Base-by-base conservation (phyloP, 2,329 filamentous ascomycete species). In the Dactylellina leptospora region DNA sequence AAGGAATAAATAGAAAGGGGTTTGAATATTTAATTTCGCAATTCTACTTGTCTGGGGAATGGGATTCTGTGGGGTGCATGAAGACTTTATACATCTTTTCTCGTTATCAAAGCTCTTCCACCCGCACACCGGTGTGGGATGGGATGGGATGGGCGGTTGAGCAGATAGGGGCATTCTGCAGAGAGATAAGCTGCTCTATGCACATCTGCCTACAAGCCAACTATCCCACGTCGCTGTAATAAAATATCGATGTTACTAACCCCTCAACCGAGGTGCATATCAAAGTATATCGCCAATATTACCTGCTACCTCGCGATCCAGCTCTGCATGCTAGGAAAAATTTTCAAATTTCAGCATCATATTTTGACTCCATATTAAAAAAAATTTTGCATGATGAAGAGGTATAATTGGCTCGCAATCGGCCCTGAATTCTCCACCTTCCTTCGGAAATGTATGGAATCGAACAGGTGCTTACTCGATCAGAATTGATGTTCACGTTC, bases 41-140 rank as follows among this genome's bases (percentile, higher is more conserved):
- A 60, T 59, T 22, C 11, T 16, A 13, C 25, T 51, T 68, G 45
- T 53, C 54, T 68, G 62, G 62, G 62, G 61, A 44, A 42, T 22
- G 16, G 16, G 30, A 4, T 47, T 68, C 60, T 68, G 62, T 68
- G 62, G 62, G 62, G 62, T 68, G 62, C 62, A 68, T 68, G 62
- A 68, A 54, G 62, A 30, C 28, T 68, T 68, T 68, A 68, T 68
- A 68, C 54, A 59, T 68, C 27, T 1, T 44, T 40, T 44, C 20
- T 42, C 42, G 51, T 58, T 66, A 58, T 66, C 51, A 58, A 20
- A 25, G 27, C 18, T 16, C 4, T 20, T 20, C 27, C 27, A 38
- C 23, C 11, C 20, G 51, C 4, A 16, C 18, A 9, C 20, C 38
- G 16, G 48, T 47, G 60, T 64, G 51, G 61, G 51, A 58, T 58